A percentile compares a stretch with the other conserved stretches of the same genome.
phyloP scores from a whole-genome alignment of 176 grass and related monocot genomes.

The Typha latifolia region DNA sequence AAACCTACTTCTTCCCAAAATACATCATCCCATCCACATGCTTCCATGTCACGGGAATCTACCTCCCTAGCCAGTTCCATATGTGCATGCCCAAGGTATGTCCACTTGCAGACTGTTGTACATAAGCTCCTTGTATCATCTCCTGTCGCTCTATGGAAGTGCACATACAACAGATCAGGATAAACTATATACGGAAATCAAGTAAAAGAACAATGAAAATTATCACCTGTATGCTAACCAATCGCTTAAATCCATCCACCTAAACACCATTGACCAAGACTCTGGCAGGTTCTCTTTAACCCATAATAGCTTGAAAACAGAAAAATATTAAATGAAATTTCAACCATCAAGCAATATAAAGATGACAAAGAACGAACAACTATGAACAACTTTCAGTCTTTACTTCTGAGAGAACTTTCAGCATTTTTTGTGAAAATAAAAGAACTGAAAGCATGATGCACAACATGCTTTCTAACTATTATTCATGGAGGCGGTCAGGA shows the following conservation, averaged over 20 bases:
- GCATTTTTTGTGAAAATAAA: too few species aligned
- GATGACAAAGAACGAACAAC: too few species aligned
- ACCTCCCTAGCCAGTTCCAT: constrained; percentile 59
- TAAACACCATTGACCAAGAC: constrained; percentile 78
- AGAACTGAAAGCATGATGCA: neutral
- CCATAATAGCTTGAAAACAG: constrained; percentile 60
- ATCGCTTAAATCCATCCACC: constrained; percentile 98
- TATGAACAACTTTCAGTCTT: too few species aligned
- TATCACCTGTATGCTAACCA: constrained; percentile 92
- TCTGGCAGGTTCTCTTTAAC: constrained; percentile 95
- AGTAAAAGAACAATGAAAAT: constrained; percentile 7
- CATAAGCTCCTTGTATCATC: constrained; percentile 94
- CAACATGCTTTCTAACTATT: neutral
- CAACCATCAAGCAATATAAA: neutral
- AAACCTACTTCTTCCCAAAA: constrained; percentile 98
- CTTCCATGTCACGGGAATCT: constrained; percentile 71
- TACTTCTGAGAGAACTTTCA: too few species aligned
- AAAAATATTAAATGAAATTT: neutral
- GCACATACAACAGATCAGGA: neutral
- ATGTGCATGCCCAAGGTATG: constrained; percentile 88
- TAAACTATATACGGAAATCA: neutral
- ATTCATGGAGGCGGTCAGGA: neutral
- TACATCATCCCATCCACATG: constrained; percentile 88
- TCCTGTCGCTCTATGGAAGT: constrained; percentile 70
- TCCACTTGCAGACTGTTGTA: constrained; percentile 96